Evolutionary conservation across 1,139 yeast species (phyloP), one percentile per base, ranked within the genome.

Genomic region (Ogataea hybrid): DNA sequence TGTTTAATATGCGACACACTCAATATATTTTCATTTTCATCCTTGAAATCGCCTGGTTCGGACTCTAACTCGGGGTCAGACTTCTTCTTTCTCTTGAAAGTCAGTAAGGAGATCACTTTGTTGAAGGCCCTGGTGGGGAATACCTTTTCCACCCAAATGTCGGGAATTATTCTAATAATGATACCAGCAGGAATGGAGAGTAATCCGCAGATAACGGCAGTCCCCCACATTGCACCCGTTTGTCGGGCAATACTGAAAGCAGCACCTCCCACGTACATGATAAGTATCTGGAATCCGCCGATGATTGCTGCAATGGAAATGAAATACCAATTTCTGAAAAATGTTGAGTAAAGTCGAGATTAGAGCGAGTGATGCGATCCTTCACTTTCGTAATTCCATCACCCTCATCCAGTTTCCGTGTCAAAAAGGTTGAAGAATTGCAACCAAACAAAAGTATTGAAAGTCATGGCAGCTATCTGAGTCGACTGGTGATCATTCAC

Each of bases 261-360:
- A 36, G 94, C 87, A 44, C 98, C 98, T 41, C 99, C 99, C 50
- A 88, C 92, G 67, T 81, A 86, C 97, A 94, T 90, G 56, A 94
- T 90, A 46, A 92, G 64, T 6, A 90, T 70, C 67, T 94, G 98
- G 62, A 81, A 78, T 10, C 84, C 90, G 31, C 82, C 90, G 63
- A 94, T 90, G 39, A 92, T 71, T 3, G 65, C 52, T 11, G 86
- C 79, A 55, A 92, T 89, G 6, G 62, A 68, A 41, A 90, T 65
- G 63, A 92, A 92, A 64, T 86, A 89, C 72, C 79, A 79, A 63
- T 92, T 92, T 63, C 89, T 75, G 65, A 78, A 77, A 92, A 69
- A 51, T 94, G 92, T 55, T 79, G 84, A 59, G 85, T 82, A 63
- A 92, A 86, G 64, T 92, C 85, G 65, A 87, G 73, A 63, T 85